Percentiles rank a stretch among this genome's conserved stretches.
Conservation (phyloP, 805 yeast species). For the Starmera caribaea region DNA sequence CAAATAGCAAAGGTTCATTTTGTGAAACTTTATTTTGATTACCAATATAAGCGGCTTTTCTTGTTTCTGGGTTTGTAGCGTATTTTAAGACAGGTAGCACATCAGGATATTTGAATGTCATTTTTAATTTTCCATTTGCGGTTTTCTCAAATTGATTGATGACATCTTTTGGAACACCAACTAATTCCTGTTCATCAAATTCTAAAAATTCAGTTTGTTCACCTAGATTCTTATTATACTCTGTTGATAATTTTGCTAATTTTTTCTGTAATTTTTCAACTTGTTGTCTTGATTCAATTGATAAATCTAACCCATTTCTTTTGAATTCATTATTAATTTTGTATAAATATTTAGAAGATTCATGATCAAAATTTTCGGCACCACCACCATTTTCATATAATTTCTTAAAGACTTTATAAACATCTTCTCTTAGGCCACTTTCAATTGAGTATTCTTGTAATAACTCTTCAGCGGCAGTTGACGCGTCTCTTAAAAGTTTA, state of each 20-base stretch:
- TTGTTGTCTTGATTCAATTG: constrained; percentile 42
- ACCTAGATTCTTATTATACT: constrained; percentile 56
- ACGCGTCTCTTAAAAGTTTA: constrained; percentile 62
- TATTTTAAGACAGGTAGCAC: constrained; percentile 67
- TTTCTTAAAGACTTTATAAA: constrained; percentile 47
- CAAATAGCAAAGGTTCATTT: constrained; percentile 50
- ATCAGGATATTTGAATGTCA: constrained; percentile 80
- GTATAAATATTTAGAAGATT: constrained; percentile 45
- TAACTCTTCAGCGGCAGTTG: constrained; percentile 50
- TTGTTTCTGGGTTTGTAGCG: constrained; percentile 53
- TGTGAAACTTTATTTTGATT: constrained; percentile 60
- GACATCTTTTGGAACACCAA: constrained; percentile 64
- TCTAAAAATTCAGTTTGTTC: constrained; percentile 55
- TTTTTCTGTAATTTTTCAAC: constrained; percentile 50
- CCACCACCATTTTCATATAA: constrained; percentile 33
- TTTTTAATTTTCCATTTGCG: constrained; percentile 36
- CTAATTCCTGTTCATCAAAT: constrained; percentile 56
- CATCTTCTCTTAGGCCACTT: constrained; percentile 54
- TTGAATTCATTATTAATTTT: constrained; percentile 48
- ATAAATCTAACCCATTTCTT: constrained; percentile 61
- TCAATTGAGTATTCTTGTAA: constrained; percentile 54
- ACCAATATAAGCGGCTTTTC: constrained; percentile 55
- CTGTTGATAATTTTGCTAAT: constrained; percentile 45
- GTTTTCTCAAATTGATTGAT: constrained; percentile 46
- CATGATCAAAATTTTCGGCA: constrained; percentile 31